Evolutionary conservation across 2,329 filamentous ascomycete species (phyloP).

Genomic region (Paraphoma chrysanthemicola): DNA sequence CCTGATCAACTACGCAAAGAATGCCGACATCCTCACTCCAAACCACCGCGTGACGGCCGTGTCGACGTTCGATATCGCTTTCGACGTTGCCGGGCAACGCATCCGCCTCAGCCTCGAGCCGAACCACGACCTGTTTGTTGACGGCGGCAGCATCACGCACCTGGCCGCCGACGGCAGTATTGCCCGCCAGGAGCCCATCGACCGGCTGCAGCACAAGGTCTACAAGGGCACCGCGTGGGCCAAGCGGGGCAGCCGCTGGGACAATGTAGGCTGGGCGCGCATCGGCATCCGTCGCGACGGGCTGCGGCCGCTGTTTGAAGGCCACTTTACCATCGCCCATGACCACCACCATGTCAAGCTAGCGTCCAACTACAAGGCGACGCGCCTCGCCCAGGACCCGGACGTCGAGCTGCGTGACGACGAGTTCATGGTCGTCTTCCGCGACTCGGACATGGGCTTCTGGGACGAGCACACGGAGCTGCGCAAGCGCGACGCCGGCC

Average conservation of each 20-base stretch:
- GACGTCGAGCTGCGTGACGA: constrained; percentile 62
- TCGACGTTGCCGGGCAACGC: constrained; percentile 70
- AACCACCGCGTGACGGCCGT: constrained; percentile 80
- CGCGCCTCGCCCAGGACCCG: constrained; percentile 74
- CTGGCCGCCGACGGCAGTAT: constrained; percentile 75
- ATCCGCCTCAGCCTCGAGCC: constrained; percentile 84
- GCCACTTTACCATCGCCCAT: constrained; percentile 80
- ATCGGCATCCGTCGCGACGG: constrained; percentile 82
- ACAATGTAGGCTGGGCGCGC: constrained; percentile 84
- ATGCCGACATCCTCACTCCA: constrained; percentile 78
- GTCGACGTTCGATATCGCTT: constrained; percentile 84
- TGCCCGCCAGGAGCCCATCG: constrained; percentile 69
- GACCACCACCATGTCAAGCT: constrained; percentile 89
- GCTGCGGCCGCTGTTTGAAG: constrained; percentile 81
- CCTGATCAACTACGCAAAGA: constrained; percentile 74
- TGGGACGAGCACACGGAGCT: constrained; percentile 65
- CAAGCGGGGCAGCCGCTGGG: constrained; percentile 80
- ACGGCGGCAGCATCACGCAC: constrained; percentile 76
- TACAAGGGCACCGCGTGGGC: constrained; percentile 83
- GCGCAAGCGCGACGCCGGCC: constrained; percentile 60
- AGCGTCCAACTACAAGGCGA: constrained; percentile 74
- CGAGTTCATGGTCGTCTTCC: constrained; percentile 88
- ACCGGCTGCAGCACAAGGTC: constrained; percentile 77
- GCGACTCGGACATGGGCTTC: constrained; percentile 79
- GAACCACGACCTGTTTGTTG: constrained; percentile 86